Evolutionary conservation across 1,284 basidiomycete species (phyloP).

Genomic region (Somion occarium): DNA sequence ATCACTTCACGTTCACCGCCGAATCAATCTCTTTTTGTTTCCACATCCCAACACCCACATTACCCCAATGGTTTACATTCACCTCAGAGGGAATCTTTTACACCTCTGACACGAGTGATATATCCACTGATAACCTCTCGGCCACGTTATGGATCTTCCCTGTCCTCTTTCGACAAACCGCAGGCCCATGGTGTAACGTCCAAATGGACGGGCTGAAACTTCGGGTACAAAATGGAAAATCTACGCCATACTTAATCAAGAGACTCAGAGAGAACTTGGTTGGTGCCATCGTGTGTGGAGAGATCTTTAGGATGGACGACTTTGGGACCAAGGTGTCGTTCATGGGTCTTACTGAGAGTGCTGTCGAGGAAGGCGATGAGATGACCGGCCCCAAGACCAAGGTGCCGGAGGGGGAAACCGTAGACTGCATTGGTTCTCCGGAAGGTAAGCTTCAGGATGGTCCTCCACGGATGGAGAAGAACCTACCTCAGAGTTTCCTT

Average conservation of each 20-base stretch:
- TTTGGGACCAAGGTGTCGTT: conserved; percentile 31
- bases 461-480: neutral
- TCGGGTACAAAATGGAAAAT: conserved; percentile 29
- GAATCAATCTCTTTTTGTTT: conserved; percentile 20
- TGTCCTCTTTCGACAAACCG: conserved; percentile 31
- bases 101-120: conserved; percentile 27
- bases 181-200: conserved; percentile 31
- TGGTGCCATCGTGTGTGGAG: conserved; percentile 34
- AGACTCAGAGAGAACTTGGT: conserved; percentile 34
- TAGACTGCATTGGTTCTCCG: no score
- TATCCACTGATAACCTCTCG: conserved; percentile 26
- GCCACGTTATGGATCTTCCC: conserved; percentile 37
- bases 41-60: conserved; percentile 27
- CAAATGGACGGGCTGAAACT: conserved; percentile 34
- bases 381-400: neutral
- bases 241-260: conserved; percentile 35
- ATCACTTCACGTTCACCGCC: conserved; percentile 17
- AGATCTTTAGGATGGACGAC: conserved; percentile 35
- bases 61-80: conserved; percentile 32
- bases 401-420: no score
- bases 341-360: conserved; percentile 15
- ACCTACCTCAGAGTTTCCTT: conserved; percentile 1
- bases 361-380: conserved; percentile 1
- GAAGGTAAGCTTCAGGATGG: neutral
- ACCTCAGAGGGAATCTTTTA: conserved; percentile 27